Percentiles rank a stretch among this genome's conserved stretches.
Conservation (phyloP, 768 basidiomycete species). For the Lentinula aciculospora region DNA sequence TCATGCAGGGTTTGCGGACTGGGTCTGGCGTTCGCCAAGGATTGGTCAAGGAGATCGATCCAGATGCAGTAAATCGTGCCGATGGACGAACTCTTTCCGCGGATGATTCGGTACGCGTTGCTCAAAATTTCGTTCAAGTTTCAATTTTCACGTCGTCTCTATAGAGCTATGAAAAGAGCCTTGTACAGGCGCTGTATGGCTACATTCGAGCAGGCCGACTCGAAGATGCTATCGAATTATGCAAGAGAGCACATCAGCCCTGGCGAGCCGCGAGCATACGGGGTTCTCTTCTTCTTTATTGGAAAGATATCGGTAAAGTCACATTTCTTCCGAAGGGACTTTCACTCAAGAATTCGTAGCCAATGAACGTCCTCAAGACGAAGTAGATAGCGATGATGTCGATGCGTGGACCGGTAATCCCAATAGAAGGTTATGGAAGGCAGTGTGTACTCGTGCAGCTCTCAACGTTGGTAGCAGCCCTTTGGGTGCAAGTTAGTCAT, state of each 20-base stretch:
- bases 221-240: constrained; percentile 79
- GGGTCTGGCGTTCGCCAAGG: constrained; percentile 40
- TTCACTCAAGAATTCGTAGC: constrained; percentile 16
- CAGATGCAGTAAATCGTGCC: constrained; percentile 67
- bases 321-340: background rate
- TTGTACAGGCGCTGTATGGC: constrained; percentile 74
- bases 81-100: constrained; percentile 56
- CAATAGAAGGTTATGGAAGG: constrained; percentile 81
- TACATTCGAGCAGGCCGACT: constrained; percentile 82
- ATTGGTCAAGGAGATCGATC: constrained; percentile 69
- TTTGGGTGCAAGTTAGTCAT: background rate
- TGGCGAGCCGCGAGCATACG: constrained; percentile 91
- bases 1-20: constrained; percentile 59
- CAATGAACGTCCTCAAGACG: constrained; percentile 38
- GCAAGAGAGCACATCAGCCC: constrained; percentile 77
- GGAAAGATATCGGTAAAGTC: constrained; percentile 62
- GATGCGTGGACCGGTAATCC: constrained; percentile 72
- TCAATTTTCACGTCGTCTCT: background rate
- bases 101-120: constrained; percentile 72
- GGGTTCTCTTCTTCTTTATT: constrained; percentile 74
- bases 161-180: constrained; percentile 75
- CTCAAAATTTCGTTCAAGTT: background rate
- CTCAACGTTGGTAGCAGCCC: constrained; percentile 53
- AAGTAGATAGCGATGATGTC: constrained; percentile 37
- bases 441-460: constrained; percentile 74